Percentiles rank a stretch among this genome's conserved stretches.
phyloP scores from a whole-genome alignment of 495 filamentous ascomycete genomes.

The Penicillium waksmanii region DNA sequence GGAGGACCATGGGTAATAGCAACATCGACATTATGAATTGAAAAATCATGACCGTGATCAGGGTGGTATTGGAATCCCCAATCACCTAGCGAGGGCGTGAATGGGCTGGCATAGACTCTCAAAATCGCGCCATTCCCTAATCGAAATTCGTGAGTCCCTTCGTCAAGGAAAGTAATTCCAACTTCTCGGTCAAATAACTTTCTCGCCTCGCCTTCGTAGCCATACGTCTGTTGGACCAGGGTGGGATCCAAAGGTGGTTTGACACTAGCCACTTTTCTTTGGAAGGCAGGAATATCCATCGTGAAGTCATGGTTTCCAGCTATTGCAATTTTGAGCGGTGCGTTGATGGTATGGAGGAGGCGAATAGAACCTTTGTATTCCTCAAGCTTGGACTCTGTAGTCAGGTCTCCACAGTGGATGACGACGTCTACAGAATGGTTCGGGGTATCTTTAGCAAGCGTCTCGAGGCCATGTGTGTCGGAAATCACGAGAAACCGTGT shows the following conservation, averaged over 20 bases:
- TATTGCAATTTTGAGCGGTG: conserved; percentile 72
- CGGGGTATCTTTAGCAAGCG: conserved; percentile 25
- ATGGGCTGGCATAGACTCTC: conserved; percentile 68
- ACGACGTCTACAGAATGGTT: conserved; percentile 57
- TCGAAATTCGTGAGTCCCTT: conserved; percentile 59
- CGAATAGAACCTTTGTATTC: conserved; percentile 55
- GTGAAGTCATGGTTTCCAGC: conserved; percentile 74
- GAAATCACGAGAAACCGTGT: conserved; percentile 59
- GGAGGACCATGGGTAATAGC: conserved; percentile 74
- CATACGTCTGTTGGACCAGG: conserved; percentile 33
- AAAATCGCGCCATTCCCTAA: conserved; percentile 61
- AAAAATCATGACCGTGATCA: conserved; percentile 50
- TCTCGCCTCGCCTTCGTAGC: conserved; percentile 33
- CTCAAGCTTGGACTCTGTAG: conserved; percentile 56
- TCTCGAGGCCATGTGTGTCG: conserved; percentile 56
- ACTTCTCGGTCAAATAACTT: conserved; percentile 32
- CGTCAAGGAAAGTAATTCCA: conserved; percentile 63
- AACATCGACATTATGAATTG: conserved; percentile 56
- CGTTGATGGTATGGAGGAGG: conserved; percentile 54
- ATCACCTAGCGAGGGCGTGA: conserved; percentile 57
- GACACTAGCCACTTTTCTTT: conserved; percentile 36
- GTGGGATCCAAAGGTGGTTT: conserved; percentile 27
- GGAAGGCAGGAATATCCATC: conserved; percentile 52
- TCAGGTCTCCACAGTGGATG: conserved; percentile 73
- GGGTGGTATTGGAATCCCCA: conserved; percentile 64